These are phyloP conservation scores for Triticum turgidum DNA, from an alignment of 176 grass and related monocot species.

Conservation along the genomic window DNA sequence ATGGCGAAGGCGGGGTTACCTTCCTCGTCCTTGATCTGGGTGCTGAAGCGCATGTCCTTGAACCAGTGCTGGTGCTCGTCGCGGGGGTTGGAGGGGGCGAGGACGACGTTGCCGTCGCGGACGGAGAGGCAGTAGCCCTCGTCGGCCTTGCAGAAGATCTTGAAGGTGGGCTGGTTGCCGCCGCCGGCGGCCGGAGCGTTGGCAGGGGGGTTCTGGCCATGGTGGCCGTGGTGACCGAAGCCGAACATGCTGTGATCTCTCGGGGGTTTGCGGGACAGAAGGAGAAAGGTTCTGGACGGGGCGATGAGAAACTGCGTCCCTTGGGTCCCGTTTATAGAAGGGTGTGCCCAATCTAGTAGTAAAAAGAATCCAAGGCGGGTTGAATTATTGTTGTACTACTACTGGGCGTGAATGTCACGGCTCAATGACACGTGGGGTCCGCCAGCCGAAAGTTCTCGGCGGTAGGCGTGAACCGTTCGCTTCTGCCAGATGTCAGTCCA, in stretches of 20 bases:
- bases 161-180: conserved; percentile 49
- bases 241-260: conserved; percentile 6
- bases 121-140: conserved; percentile 66
- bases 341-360: background rate
- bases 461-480: background rate
- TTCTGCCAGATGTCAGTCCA: no score
- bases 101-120: conserved; percentile 67
- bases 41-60: conserved; percentile 57
- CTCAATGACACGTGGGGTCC: background rate
- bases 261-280: background rate
- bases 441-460: background rate
- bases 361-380: conserved; percentile 17
- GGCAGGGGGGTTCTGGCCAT: conserved; percentile 37
- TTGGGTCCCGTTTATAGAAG: conserved; percentile 32
- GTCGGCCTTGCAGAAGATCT: conserved; percentile 72
- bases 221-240: conserved; percentile 43
- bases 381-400: background rate
- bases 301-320: conserved; percentile 8
- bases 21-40: conserved; percentile 74
- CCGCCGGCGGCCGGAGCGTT: background rate
- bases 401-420: background rate
- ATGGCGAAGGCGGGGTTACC: conserved; percentile 60
- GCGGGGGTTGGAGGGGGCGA: conserved; percentile 55
- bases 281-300: conserved; percentile 16
- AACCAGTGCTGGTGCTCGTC: conserved; percentile 81